phyloP scores from a whole-genome alignment of 257 asterid species.

The Anisodus acutangulus region DNA sequence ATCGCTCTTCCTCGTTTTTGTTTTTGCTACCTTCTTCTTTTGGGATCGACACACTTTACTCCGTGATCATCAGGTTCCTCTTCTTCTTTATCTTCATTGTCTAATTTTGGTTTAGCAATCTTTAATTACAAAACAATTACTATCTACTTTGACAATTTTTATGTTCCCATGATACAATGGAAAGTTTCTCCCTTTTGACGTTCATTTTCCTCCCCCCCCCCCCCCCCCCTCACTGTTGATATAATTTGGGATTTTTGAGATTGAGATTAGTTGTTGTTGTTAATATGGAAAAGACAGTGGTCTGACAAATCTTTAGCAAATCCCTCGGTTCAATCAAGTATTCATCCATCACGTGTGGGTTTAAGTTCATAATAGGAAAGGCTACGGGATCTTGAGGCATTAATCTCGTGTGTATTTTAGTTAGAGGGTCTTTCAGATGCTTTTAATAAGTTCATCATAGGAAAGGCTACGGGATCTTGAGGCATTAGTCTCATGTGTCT shows the following conservation, averaged over 20 bases:
- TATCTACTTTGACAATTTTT: background rate
- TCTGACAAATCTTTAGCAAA: background rate
- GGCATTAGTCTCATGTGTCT: background rate
- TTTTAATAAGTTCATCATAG: background rate
- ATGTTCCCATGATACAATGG: background rate
- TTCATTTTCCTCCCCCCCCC: too few relatives aligned
- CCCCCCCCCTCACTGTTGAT: background rate
- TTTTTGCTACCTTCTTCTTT: conserved; percentile 58
- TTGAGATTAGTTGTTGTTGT: background rate
- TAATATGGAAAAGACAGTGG: background rate
- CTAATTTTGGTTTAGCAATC: conserved; percentile 7
- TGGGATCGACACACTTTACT: conserved; percentile 97
- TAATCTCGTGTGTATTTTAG: background rate
- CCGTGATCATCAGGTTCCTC: conserved; percentile 84
- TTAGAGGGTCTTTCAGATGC: background rate
- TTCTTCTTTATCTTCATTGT: background rate
- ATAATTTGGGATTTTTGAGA: background rate
- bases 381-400: background rate
- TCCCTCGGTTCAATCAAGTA: background rate
- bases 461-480: background rate
- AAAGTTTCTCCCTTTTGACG: background rate
- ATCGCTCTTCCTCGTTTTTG: conserved; percentile 66
- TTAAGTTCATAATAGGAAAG: conserved; percentile 11
- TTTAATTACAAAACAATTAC: background rate
- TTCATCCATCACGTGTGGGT: background rate